A percentile compares a stretch with the other conserved stretches of the same genome.
Evolutionary conservation across 2,329 filamentous ascomycete genomes (phyloP).

Genomic region (Zasmidium cellare): DNA sequence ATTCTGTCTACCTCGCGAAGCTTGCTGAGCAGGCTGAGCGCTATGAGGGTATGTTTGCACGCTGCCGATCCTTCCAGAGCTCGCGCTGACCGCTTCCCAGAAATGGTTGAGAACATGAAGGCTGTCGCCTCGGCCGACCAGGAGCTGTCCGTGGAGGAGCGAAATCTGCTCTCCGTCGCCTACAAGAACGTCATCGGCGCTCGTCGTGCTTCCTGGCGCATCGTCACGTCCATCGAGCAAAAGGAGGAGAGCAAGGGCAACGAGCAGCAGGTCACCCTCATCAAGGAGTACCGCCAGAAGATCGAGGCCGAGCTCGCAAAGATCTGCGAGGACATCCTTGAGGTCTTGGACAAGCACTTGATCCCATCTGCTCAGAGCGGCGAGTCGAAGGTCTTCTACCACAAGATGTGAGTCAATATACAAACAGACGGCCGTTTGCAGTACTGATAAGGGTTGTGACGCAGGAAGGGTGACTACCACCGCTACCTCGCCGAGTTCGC

Average conservation of each 20-base stretch:
- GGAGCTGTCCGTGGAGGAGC: constrained; percentile 78
- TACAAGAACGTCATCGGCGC: constrained; percentile 99
- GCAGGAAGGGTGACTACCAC: constrained; percentile 99
- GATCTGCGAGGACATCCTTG: constrained; percentile 96
- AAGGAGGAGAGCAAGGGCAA: constrained; percentile 99
- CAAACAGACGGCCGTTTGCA: neutral
- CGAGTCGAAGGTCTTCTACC: constrained; percentile 99
- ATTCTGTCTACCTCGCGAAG: constrained; percentile 99
- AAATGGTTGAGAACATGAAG: constrained; percentile 99
- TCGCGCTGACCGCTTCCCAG: constrained; percentile 56
- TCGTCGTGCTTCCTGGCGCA: constrained; percentile 96
- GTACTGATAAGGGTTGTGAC: constrained; percentile 16
- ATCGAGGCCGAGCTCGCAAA: constrained; percentile 95
- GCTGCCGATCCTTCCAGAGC: constrained; percentile 2
- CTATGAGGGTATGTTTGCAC: constrained; percentile 76
- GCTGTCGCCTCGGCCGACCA: constrained; percentile 80
- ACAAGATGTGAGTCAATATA: constrained; percentile 79
- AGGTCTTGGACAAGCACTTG: constrained; percentile 89
- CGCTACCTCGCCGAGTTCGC: constrained; percentile 98
- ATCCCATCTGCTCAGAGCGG: constrained; percentile 92
- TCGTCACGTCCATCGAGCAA: constrained; percentile 97
- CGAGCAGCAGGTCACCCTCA: constrained; percentile 81
- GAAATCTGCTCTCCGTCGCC: constrained; percentile 94
- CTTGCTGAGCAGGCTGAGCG: constrained; percentile 99
- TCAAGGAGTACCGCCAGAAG: constrained; percentile 99